Conservation (phyloP, 2,329 filamentous ascomycete genomes). For the Colletotrichum lentis region DNA sequence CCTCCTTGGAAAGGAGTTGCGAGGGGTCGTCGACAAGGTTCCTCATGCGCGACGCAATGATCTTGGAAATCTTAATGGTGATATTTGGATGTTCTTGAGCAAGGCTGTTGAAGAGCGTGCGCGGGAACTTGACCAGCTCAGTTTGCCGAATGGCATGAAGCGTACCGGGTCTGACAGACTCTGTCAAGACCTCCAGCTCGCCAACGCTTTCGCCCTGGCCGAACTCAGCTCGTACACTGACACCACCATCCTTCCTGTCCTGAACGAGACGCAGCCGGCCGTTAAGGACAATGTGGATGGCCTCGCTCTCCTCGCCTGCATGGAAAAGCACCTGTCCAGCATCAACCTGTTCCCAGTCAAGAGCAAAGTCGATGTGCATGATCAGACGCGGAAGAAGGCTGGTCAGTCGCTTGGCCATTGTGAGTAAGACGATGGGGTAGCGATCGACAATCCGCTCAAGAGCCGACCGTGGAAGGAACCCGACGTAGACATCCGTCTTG, state of each 20-base stretch:
- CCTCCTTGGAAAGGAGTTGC: slow-evolving; percentile 70
- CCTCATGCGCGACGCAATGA: slow-evolving; percentile 95
- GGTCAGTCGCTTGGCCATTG: slow-evolving; percentile 94
- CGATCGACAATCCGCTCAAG: slow-evolving; percentile 92
- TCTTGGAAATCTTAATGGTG: slow-evolving; percentile 98
- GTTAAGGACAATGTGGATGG: slow-evolving; percentile 97
- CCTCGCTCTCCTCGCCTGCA: slow-evolving; percentile 93
- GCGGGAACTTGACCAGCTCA: slow-evolving; percentile 93
- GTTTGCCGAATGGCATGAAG: slow-evolving; percentile 96
- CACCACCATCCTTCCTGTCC: slow-evolving; percentile 80
- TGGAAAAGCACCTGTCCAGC: slow-evolving; percentile 95
- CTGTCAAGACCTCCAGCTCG: slow-evolving; percentile 95
- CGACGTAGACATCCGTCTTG: slow-evolving; percentile 98
- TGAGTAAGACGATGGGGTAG: slow-evolving; percentile 90
- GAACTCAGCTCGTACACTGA: slow-evolving; percentile 89
- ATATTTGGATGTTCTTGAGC: slow-evolving; percentile 97
- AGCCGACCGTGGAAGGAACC: slow-evolving; percentile 85
- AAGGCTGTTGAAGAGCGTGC: slow-evolving; percentile 95
- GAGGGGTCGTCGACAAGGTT: slow-evolving; percentile 84
- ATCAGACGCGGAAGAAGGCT: slow-evolving; percentile 88
- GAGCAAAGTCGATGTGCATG: slow-evolving; percentile 94
- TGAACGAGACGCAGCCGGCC: slow-evolving; percentile 86
- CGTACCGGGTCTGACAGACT: slow-evolving; percentile 88
- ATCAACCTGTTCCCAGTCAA: slow-evolving; percentile 98
- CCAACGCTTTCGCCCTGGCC: slow-evolving; percentile 98